A percentile compares a stretch with the other conserved stretches of the same genome.
These are phyloP conservation scores for Elsinoe necatrix DNA, from an alignment of 2,329 filamentous ascomycete species.

Conservation along the genomic window DNA sequence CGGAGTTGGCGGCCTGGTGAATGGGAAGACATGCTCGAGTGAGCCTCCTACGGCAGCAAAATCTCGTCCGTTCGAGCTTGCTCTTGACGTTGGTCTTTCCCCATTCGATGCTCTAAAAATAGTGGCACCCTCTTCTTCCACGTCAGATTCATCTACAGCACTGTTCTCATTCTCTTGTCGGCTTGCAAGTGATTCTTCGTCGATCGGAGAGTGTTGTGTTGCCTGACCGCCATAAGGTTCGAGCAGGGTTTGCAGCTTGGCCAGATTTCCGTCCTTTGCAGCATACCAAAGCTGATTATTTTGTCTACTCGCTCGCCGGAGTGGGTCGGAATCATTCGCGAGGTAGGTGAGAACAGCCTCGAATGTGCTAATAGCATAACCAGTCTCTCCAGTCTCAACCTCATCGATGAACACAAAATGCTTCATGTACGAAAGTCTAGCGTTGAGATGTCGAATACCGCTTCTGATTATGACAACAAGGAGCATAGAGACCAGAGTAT, in stretches of 20 bases:
- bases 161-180: background rate
- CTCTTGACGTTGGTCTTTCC: slow-evolving; percentile 9
- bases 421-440: slow-evolving; percentile 85
- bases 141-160: slow-evolving; percentile 2
- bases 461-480: slow-evolving; percentile 88
- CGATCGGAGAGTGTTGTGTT: slow-evolving; percentile 2
- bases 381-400: slow-evolving; percentile 91
- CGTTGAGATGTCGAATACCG: slow-evolving; percentile 77
- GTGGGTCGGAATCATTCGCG: slow-evolving; percentile 66
- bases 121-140: background rate
- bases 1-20: slow-evolving; percentile 55
- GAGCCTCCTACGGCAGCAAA: slow-evolving; percentile 35
- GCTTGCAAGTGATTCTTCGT: slow-evolving; percentile 5
- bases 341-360: slow-evolving; percentile 91
- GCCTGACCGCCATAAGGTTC: slow-evolving; percentile 46
- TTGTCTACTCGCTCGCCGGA: slow-evolving; percentile 74
- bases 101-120: background rate
- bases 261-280: slow-evolving; percentile 64
- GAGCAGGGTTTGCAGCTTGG: slow-evolving; percentile 68
- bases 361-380: slow-evolving; percentile 90
- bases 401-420: slow-evolving; percentile 98
- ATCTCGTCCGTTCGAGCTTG: slow-evolving; percentile 16
- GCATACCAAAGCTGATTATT: slow-evolving; percentile 88
- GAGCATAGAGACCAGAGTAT: slow-evolving; percentile 84
- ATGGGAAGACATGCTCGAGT: slow-evolving; percentile 83